These are phyloP conservation scores for Saccharomycopsis javanensis DNA, from an alignment of 805 yeast species.

Conservation along the genomic window DNA sequence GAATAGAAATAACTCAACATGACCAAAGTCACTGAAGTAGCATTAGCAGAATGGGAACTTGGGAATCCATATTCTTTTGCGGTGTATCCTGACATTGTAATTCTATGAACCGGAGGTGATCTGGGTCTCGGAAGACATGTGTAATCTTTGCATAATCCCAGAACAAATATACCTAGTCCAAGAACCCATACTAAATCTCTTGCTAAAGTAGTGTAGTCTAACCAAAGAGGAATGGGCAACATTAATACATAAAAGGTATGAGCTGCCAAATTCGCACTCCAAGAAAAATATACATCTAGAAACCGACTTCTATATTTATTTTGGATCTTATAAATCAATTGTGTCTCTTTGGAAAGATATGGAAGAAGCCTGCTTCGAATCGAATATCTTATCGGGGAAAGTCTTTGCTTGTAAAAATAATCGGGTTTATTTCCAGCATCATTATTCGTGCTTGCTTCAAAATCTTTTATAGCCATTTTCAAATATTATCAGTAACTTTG, in stretches of 20 bases:
- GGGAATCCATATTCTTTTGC: conserved; percentile 94
- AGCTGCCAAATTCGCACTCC: conserved; percentile 82
- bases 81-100: conserved; percentile 86
- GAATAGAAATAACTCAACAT: conserved; percentile 25
- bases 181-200: conserved; percentile 63
- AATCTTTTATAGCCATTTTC: conserved; percentile 1
- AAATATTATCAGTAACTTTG: too few species aligned
- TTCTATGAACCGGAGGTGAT: conserved; percentile 84
- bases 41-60: conserved; percentile 89
- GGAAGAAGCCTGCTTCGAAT: conserved; percentile 48
- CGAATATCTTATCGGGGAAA: conserved; percentile 46
- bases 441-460: not conserved
- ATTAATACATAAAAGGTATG: conserved; percentile 89
- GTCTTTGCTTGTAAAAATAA: conserved; percentile 51
- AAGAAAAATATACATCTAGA: conserved; percentile 70
- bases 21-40: conserved; percentile 66
- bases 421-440: conserved; percentile 73
- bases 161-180: conserved; percentile 48
- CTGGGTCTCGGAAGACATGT: conserved; percentile 87
- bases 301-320: conserved; percentile 33
- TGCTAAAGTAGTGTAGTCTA: conserved; percentile 48
- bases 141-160: conserved; percentile 74
- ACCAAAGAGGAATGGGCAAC: conserved; percentile 81
- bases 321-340: conserved; percentile 50
- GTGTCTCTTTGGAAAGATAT: conserved; percentile 55